Evolutionary conservation across 1,284 basidiomycete species (phyloP).

Genomic region (Leccinum pallidistipes): DNA sequence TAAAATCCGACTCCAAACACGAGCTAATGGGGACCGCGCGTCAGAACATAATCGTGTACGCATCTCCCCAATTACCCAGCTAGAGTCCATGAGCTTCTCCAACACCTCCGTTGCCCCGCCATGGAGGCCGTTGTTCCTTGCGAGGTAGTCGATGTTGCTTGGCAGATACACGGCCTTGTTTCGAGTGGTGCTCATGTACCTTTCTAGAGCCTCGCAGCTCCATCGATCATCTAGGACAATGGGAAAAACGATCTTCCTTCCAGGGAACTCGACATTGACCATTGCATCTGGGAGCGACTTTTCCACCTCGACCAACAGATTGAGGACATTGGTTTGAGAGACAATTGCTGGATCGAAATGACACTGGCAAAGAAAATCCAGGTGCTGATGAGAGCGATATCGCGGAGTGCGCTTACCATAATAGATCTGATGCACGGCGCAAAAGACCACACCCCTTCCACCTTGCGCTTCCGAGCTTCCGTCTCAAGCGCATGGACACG

Average conservation of each 20-base stretch:
- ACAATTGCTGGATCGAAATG: constrained; percentile 49
- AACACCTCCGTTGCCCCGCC: constrained; percentile 46
- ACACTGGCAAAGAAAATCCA: constrained; percentile 36
- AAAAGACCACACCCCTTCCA: constrained; percentile 44
- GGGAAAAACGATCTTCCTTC: constrained; percentile 57
- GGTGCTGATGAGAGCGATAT: no score
- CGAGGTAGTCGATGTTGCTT: constrained; percentile 67
- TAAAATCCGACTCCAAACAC: constrained; percentile 65
- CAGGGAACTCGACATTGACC: constrained; percentile 46
- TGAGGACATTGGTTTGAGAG: constrained; percentile 43
- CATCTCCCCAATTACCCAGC: constrained; percentile 42
- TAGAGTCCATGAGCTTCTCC: constrained; percentile 44
- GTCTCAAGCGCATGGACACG: constrained; percentile 58
- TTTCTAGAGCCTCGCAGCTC: constrained; percentile 53
- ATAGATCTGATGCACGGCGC: constrained; percentile 59
- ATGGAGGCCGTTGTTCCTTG: constrained; percentile 59
- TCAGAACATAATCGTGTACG: neutral
- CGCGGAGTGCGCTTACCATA: constrained; percentile 37
- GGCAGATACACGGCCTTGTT: constrained; percentile 66
- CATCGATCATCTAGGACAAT: constrained; percentile 64
- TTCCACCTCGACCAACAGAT: constrained; percentile 40
- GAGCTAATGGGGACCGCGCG: constrained; percentile 40
- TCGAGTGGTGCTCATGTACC: constrained; percentile 56
- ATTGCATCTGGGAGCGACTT: constrained; percentile 41
- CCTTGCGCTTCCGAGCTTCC: constrained; percentile 34